These are phyloP conservation scores for Saraca asoca DNA, from an alignment of 331 rosid species.

Conservation along the genomic window DNA sequence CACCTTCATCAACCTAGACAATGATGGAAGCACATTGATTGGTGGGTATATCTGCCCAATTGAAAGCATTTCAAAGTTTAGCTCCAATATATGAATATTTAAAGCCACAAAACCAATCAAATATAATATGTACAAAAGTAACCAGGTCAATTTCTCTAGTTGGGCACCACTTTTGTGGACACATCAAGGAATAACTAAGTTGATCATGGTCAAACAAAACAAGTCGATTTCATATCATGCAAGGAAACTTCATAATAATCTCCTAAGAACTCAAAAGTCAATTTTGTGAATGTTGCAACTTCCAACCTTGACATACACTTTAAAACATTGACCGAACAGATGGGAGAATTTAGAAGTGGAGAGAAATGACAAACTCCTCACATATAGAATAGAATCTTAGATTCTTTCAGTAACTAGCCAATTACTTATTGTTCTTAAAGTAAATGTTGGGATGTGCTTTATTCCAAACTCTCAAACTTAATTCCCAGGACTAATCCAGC, in stretches of 20 bases:
- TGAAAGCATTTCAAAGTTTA: slow-evolving; percentile 38
- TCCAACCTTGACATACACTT: slow-evolving; percentile 17
- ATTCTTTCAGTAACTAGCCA: slow-evolving; percentile 12
- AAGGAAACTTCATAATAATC: not conserved
- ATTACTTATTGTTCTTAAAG: slow-evolving; percentile 11
- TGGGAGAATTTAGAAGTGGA: slow-evolving; percentile 12
- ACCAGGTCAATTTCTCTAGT: not conserved
- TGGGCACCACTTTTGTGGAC: slow-evolving; percentile 12
- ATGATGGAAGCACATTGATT: slow-evolving; percentile 93
- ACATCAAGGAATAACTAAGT: slow-evolving; percentile 23
- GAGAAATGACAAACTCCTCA: slow-evolving; percentile 7
- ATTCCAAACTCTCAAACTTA: slow-evolving; percentile 15
- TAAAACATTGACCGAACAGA: slow-evolving; percentile 18
- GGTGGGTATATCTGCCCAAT: slow-evolving; percentile 88
- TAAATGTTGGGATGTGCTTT: slow-evolving; percentile 11
- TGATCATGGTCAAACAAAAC: not conserved
- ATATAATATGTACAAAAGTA: slow-evolving; percentile 18
- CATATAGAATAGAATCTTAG: not conserved
- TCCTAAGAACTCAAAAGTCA: slow-evolving; percentile 8
- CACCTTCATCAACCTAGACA: slow-evolving; percentile 99
- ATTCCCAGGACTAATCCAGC: slow-evolving; percentile 1
- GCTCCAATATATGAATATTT: slow-evolving; percentile 26
- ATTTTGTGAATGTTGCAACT: not conserved
- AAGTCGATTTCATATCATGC: not conserved
- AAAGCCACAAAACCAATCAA: slow-evolving; percentile 2